Evolutionary conservation across 176 grass and related monocot species (phyloP).

Genomic region (Stipa capillata): DNA sequence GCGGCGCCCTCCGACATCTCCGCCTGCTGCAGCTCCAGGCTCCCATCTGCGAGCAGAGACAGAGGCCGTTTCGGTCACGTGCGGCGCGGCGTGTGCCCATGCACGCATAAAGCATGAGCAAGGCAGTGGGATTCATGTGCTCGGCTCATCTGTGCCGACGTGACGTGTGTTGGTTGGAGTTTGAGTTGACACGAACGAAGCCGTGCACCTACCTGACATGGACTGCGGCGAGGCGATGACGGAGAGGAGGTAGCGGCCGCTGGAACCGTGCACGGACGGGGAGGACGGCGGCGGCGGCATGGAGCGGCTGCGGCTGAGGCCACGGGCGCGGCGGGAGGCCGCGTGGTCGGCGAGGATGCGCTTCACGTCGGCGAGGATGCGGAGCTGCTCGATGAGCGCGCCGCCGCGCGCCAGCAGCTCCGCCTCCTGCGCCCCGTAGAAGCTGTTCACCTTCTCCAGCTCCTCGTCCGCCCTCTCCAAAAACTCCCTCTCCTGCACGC

Average conservation of each 20-base stretch:
- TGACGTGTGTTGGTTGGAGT: slow-evolving; percentile 1
- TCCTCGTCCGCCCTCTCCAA: slow-evolving; percentile 65
- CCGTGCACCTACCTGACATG: slow-evolving; percentile 52
- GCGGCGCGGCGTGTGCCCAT: not conserved
- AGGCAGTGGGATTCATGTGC: slow-evolving; percentile 14
- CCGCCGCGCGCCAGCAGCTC: slow-evolving; percentile 60
- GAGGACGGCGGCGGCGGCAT: not conserved
- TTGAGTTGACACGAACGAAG: not conserved
- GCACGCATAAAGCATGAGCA: not conserved
- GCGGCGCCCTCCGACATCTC: slow-evolving; percentile 35
- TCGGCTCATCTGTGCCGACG: not conserved
- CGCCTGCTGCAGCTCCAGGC: slow-evolving; percentile 30
- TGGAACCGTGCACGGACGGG: slow-evolving; percentile 10
- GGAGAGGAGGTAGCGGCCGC: slow-evolving; percentile 43
- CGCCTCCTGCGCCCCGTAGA: slow-evolving; percentile 53
- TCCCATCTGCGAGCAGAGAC: slow-evolving; percentile 6
- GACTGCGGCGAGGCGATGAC: slow-evolving; percentile 45
- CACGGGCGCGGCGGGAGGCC: not conserved
- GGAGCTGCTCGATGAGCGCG: slow-evolving; percentile 56
- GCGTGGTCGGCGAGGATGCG: slow-evolving; percentile 57
- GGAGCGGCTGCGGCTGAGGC: not conserved
- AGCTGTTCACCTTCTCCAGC: slow-evolving; percentile 73
- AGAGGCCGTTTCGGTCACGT: not conserved
- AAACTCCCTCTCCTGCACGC: slow-evolving; percentile 52
- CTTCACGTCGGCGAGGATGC: slow-evolving; percentile 74